Conservation (phyloP, 768 basidiomycete species). For the Suillus occidentalis region DNA sequence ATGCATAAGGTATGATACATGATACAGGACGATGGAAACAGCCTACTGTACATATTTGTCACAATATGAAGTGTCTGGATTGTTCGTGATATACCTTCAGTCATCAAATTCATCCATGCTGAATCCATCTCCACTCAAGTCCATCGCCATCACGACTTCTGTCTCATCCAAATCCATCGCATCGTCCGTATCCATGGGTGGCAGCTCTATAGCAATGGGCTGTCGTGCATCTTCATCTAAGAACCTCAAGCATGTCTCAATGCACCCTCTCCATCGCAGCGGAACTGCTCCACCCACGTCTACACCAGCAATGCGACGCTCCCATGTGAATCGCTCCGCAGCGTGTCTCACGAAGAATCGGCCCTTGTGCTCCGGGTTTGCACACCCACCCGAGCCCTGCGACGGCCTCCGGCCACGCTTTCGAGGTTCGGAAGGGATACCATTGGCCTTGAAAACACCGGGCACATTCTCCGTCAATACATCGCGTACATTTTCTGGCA, state of each 20-base stretch:
- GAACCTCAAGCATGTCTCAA: constrained; percentile 61
- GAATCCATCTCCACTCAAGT: constrained; percentile 17
- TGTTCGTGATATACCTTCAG: constrained; percentile 8
- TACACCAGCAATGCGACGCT: constrained; percentile 49
- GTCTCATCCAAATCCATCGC: constrained; percentile 16
- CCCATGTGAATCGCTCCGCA: constrained; percentile 71
- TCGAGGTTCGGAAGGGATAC: constrained; percentile 10
- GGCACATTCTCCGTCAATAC: constrained; percentile 31
- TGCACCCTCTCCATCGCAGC: constrained; percentile 69
- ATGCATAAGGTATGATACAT: not conserved
- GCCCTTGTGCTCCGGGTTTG: constrained; percentile 34
- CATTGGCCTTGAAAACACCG: constrained; percentile 17
- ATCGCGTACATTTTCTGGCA: constrained; percentile 26
- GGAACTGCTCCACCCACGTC: constrained; percentile 56
- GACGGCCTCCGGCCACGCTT: constrained; percentile 14
- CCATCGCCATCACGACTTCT: constrained; percentile 20
- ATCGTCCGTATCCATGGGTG: not conserved
- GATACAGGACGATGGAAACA: not conserved
- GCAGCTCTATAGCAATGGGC: not conserved
- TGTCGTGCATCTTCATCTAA: constrained; percentile 33
- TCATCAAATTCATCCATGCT: constrained; percentile 30
- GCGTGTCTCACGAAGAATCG: constrained; percentile 53
- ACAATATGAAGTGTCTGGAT: not conserved
- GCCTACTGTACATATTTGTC: not conserved
- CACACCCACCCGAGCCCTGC: constrained; percentile 48